phyloP scores from a whole-genome alignment of 306 rosid species.

The Canavalia ensiformis region DNA sequence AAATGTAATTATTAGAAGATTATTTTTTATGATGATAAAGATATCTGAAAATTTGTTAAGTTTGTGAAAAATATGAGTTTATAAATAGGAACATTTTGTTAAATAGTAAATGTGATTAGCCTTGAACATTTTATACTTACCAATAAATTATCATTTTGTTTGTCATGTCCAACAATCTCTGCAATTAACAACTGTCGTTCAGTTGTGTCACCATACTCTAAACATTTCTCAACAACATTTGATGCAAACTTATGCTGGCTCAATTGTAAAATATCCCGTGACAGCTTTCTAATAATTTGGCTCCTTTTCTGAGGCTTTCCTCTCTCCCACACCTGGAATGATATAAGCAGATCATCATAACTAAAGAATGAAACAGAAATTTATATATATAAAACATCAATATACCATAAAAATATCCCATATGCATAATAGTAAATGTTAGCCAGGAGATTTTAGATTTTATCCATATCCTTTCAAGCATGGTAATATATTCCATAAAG shows the following conservation, averaged over 20 bases:
- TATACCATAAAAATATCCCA: constrained; percentile 15
- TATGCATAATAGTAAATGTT: not conserved
- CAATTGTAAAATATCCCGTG: constrained; percentile 68
- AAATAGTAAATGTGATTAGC: constrained; percentile 15
- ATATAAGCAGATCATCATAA: constrained; percentile 29
- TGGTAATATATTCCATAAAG: not conserved
- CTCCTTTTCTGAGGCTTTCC: constrained; percentile 74
- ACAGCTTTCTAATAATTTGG: constrained; percentile 73
- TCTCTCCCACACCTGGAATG: constrained; percentile 78
- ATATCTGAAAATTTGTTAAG: too few species aligned
- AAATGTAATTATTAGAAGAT: too few species aligned
- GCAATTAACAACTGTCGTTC: constrained; percentile 72
- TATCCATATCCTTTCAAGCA: constrained; percentile 23
- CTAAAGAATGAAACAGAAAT: constrained; percentile 26
- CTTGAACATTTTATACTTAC: constrained; percentile 53
- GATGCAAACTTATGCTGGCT: constrained; percentile 90
- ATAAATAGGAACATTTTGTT: not conserved
- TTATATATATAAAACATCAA: not conserved
- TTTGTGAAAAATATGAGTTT: too few species aligned
- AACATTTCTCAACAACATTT: constrained; percentile 90
- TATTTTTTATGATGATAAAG: too few species aligned
- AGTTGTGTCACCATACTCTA: constrained; percentile 74
- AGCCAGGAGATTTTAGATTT: not conserved
- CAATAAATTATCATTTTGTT: constrained; percentile 75
- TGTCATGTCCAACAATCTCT: constrained; percentile 78